Percentiles rank a stretch among this genome's conserved stretches.
Conservation (phyloP, 441 rosid species). For the Syzygium syzygioides region DNA sequence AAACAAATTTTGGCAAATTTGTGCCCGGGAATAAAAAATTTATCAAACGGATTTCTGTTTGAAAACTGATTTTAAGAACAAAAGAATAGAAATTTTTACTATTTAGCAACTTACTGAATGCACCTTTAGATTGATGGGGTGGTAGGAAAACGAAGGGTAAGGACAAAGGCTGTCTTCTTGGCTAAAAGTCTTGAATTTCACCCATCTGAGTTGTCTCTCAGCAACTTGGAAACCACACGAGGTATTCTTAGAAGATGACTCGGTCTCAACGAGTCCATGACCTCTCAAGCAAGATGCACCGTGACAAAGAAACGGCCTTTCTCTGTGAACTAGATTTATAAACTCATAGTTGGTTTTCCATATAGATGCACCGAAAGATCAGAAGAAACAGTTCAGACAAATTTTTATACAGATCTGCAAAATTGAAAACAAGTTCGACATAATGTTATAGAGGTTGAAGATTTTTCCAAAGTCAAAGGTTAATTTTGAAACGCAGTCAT, state of each 20-base stretch:
- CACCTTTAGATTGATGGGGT: constrained; percentile 43
- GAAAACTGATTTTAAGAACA: too few species aligned
- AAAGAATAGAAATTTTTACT: too few species aligned
- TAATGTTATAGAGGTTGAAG: background rate
- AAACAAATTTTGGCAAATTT: too few species aligned
- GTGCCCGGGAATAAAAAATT: too few species aligned
- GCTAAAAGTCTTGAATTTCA: constrained; percentile 45
- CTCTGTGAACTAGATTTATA: constrained; percentile 65
- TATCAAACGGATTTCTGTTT: too few species aligned
- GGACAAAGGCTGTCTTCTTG: constrained; percentile 27
- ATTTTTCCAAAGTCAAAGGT: background rate
- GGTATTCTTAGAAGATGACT: constrained; percentile 45
- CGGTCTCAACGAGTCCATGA: constrained; percentile 46
- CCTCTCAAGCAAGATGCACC: constrained; percentile 80
- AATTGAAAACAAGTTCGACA: background rate
- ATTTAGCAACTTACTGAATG: too few species aligned
- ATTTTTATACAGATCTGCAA: background rate
- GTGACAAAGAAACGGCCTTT: constrained; percentile 84
- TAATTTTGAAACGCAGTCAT: background rate
- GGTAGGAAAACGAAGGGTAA: constrained; percentile 21
- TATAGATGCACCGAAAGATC: background rate
- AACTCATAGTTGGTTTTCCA: constrained; percentile 1
- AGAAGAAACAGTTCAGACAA: background rate
- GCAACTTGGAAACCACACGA: constrained; percentile 81
- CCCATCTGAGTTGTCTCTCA: constrained; percentile 66